A percentile compares a stretch with the other conserved stretches of the same genome.
Evolutionary conservation across 1,284 basidiomycete genomes (phyloP).

Genomic region (Moesziomyces aphidis): DNA sequence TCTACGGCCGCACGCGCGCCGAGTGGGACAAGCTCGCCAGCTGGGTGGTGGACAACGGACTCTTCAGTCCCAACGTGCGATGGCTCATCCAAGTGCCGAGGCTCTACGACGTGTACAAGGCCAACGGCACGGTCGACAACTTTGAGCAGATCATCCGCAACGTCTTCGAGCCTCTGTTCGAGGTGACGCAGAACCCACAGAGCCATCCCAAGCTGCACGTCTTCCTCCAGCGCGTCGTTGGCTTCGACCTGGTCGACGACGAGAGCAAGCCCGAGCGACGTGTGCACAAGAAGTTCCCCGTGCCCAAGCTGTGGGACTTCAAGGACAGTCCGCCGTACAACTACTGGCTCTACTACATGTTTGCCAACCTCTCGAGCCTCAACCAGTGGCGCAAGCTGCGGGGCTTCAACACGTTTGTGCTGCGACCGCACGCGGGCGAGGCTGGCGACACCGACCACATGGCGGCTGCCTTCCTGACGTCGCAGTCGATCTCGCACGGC

Average conservation of each 20-base stretch:
- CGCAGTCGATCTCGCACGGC: constrained; percentile 98
- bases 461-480: constrained; percentile 92
- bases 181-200: constrained; percentile 91
- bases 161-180: constrained; percentile 91
- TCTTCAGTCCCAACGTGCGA: constrained; percentile 95
- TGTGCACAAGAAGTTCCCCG: constrained; percentile 94
- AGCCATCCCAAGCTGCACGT: constrained; percentile 94
- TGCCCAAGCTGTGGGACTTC: constrained; percentile 89
- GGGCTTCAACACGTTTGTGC: constrained; percentile 94
- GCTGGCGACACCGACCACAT: constrained; percentile 98
- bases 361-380: constrained; percentile 91
- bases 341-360: constrained; percentile 96
- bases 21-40: constrained; percentile 99
- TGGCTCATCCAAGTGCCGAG: constrained; percentile 98
- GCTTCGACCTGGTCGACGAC: constrained; percentile 97
- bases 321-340: constrained; percentile 91
- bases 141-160: constrained; percentile 93
- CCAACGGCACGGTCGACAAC: constrained; percentile 82
- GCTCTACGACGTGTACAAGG: constrained; percentile 95
- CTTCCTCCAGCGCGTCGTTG: constrained; percentile 93
- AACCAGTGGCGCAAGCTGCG: constrained; percentile 88
- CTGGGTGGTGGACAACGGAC: constrained; percentile 94
- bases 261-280: constrained; percentile 94
- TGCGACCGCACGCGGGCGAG: constrained; percentile 96
- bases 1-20: constrained; percentile 80